Evolutionary conservation across 2,329 filamentous ascomycete species (phyloP).

Genomic region (Ascochyta rabiei): DNA sequence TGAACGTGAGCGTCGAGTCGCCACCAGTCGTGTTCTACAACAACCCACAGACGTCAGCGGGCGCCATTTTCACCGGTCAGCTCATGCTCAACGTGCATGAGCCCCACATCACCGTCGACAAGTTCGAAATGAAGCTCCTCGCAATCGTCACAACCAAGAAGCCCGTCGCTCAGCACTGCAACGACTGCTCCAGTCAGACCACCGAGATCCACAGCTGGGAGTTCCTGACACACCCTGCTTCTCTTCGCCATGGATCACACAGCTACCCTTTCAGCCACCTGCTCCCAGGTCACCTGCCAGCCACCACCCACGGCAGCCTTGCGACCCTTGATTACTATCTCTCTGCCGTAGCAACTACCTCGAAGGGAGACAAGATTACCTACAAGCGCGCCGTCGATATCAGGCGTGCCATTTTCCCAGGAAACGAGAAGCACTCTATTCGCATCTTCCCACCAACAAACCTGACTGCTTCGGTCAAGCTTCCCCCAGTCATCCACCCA

Average conservation of each 20-base stretch:
- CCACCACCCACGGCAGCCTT: conserved; percentile 76
- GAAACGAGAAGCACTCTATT: conserved; percentile 83
- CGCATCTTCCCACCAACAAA: conserved; percentile 97
- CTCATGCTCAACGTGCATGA: conserved; percentile 76
- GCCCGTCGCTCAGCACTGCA: conserved; percentile 79
- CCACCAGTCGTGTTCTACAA: conserved; percentile 87
- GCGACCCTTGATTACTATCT: conserved; percentile 80
- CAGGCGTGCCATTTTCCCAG: conserved; percentile 78
- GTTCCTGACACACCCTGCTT: conserved; percentile 60
- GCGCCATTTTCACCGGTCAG: conserved; percentile 84
- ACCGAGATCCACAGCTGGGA: conserved; percentile 81
- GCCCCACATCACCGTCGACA: conserved; percentile 67
- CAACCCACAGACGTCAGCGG: conserved; percentile 73
- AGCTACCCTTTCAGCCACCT: conserved; percentile 88
- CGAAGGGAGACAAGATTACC: conserved; percentile 66
- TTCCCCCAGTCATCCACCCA: conserved; percentile 83
- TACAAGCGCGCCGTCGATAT: conserved; percentile 73
- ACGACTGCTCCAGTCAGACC: conserved; percentile 72
- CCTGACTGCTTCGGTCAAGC: conserved; percentile 82
- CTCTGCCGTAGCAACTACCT: conserved; percentile 55
- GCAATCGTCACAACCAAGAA: conserved; percentile 78
- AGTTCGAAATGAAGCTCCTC: conserved; percentile 73
- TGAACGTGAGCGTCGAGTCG: conserved; percentile 76
- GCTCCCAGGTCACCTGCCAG: conserved; percentile 83
- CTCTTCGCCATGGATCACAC: conserved; percentile 63